Base-by-base conservation (phyloP, 139 green algal species). In the Parachlorella kessleri region DNA sequence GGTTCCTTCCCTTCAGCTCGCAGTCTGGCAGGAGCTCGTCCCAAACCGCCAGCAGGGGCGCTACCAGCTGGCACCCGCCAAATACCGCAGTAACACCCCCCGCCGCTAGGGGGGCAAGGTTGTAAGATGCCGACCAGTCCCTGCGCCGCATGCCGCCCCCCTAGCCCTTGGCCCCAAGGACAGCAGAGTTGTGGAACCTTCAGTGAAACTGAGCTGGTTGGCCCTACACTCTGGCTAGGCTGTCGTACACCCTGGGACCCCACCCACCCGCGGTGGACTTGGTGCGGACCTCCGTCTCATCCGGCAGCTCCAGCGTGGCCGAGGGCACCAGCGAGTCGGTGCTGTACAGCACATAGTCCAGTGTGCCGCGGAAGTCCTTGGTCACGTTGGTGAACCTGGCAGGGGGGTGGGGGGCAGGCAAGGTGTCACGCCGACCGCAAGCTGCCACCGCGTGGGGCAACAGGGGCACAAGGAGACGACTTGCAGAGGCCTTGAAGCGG, bases 331-430 rank as follows among this genome's bases (percentile, higher is more conserved):
- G 86, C 28, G 80, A 90, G 83, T 92, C 87, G 39, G 75, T 84
- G 38, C 93, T 98, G 90, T 97, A 98, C 69, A 98, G 91, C 66
- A 98, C 91, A 90, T 98, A 99, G 88, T 99, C 96, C 78, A 99
- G 90, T 18, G 95, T 98, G 55, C 94, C 95, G 67, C 91, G 90
- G 85, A 98, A 98, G 80, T 97, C 91, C 67, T 89, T 85, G 40
- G 88, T 90, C 77, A 93, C 81, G 89, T 98, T 98, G 66, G 95
- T 98, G 86, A 98, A 98, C 70, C 76, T 73, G 77, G 54, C 18
- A 37, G 1, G 14, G 14, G n/a, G n/a, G n/a, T n/a, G n/a, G n/a
- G n/a, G n/a, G n/a, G n/a, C n/a, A n/a, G n/a, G n/a, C n/a, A n/a
- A n/a, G n/a, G n/a, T n/a, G n/a, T n/a, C n/a, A n/a, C n/a, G n/a